phyloP scores from a whole-genome alignment of 116 monocot genomes.

The Dioscorea cayenensis region DNA sequence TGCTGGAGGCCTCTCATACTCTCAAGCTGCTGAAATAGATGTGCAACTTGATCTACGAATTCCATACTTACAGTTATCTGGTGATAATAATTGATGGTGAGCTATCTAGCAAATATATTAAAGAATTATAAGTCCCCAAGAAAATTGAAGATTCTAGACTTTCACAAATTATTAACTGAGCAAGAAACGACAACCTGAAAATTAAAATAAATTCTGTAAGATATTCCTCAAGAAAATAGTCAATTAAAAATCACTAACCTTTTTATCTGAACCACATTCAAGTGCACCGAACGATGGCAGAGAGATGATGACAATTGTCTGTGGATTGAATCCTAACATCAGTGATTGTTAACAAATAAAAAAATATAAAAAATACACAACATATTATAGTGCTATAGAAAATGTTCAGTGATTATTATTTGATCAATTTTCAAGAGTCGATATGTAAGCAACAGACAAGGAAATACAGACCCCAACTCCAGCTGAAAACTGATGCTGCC shows the following conservation, averaged over 20 bases:
- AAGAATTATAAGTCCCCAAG: too few relatives aligned
- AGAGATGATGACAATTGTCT: constrained; percentile 73
- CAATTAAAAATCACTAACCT: constrained; percentile 33
- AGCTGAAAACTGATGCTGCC: constrained; percentile 1
- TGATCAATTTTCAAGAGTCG: not conserved
- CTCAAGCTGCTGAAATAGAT: constrained; percentile 20
- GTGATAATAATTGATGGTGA: not conserved
- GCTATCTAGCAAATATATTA: not conserved
- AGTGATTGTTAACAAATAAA: not conserved
- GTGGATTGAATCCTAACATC: not conserved
- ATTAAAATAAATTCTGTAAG: not conserved
- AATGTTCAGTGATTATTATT: not conserved
- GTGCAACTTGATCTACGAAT: constrained; percentile 39
- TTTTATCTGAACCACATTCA: constrained; percentile 70
- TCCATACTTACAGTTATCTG: constrained; percentile 57
- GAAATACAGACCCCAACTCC: not conserved
- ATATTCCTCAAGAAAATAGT: not conserved
- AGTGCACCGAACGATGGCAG: constrained; percentile 50
- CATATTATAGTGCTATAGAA: not conserved
- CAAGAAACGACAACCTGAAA: not conserved
- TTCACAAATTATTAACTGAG: too few relatives aligned
- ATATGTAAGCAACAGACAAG: not conserved
- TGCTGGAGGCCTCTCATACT: not conserved
- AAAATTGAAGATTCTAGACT: too few relatives aligned
- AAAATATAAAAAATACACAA: not conserved